A percentile compares a stretch with the other conserved stretches of the same genome.
These are phyloP conservation scores for Coix lacrymajobi DNA, from an alignment of 176 grass and related monocot species.

Conservation along the genomic window DNA sequence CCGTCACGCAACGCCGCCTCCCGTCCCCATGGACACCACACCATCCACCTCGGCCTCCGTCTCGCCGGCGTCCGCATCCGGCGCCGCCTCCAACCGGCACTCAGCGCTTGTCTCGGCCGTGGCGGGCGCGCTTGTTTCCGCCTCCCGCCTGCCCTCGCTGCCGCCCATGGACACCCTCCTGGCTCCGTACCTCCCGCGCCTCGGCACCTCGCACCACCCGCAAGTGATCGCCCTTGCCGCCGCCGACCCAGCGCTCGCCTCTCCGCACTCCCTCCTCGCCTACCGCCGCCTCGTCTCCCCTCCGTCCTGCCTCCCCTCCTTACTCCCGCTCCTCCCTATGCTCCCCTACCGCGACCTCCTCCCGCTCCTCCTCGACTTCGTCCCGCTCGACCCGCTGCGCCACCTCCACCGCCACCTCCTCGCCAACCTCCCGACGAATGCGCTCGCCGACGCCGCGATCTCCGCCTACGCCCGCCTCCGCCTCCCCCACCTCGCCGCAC, in stretches of 20 bases:
- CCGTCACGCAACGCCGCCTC: constrained; percentile 15
- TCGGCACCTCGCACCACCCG: constrained; percentile 39
- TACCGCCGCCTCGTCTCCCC: constrained; percentile 33
- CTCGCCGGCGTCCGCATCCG: not conserved
- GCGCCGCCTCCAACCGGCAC: not conserved
- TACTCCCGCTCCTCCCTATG: constrained; percentile 48
- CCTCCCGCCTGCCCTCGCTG: constrained; percentile 26
- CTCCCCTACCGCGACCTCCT: constrained; percentile 37
- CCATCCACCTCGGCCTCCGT: not conserved
- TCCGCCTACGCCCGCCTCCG: constrained; percentile 46
- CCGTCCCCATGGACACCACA: constrained; percentile 4
- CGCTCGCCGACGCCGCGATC: constrained; percentile 60
- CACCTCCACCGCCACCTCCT: constrained; percentile 81
- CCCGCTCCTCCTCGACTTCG: constrained; percentile 63
- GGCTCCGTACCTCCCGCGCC: constrained; percentile 41
- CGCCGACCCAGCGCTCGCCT: constrained; percentile 36
- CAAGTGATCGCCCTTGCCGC: constrained; percentile 40
- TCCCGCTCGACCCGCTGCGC: constrained; percentile 58
- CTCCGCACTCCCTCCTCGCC: constrained; percentile 32
- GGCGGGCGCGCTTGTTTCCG: constrained; percentile 37
- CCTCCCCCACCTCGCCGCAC: constrained; percentile 58
- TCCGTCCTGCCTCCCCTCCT: constrained; percentile 45
- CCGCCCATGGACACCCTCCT: constrained; percentile 42
- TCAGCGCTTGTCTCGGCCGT: constrained; percentile 24
- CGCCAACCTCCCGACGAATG: constrained; percentile 6